Evolutionary conservation across 352 stramenopile species (phyloP).

Genomic region (Globisporangium yorkense): DNA sequence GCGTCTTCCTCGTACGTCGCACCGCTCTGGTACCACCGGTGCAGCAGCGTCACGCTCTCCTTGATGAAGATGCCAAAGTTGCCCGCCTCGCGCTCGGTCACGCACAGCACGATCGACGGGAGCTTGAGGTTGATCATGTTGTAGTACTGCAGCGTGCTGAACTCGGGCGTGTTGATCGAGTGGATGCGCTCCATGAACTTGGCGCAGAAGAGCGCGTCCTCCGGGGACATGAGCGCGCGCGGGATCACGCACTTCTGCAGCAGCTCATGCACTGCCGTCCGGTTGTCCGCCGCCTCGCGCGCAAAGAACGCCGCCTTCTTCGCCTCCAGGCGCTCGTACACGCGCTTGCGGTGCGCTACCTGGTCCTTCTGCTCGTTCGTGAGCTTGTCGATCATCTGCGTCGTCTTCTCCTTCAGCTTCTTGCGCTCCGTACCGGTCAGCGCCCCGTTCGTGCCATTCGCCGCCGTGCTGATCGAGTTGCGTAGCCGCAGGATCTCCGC

Average conservation of each 20-base stretch:
- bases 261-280: conserved; percentile 58
- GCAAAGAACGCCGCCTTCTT: conserved; percentile 69
- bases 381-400: conserved; percentile 75
- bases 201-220: conserved; percentile 78
- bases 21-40: conserved; percentile 76
- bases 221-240: conserved; percentile 67
- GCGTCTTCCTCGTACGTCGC: conserved; percentile 77
- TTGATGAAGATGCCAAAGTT: conserved; percentile 87
- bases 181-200: conserved; percentile 86
- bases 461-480: conserved; percentile 40
- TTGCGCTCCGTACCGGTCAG: conserved; percentile 62
- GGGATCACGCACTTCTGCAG: conserved; percentile 79
- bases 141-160: conserved; percentile 81
- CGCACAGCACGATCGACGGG: conserved; percentile 69
- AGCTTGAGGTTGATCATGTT: conserved; percentile 75
- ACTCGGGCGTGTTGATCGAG: conserved; percentile 56
- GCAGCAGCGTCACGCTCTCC: conserved; percentile 61
- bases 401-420: conserved; percentile 75
- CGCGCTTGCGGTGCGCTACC: conserved; percentile 76
- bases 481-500: conserved; percentile 71
- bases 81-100: conserved; percentile 77
- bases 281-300: conserved; percentile 25
- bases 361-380: conserved; percentile 85
- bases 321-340: conserved; percentile 69
- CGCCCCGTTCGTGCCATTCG: conserved; percentile 4